These are phyloP conservation scores for Fistulifera solaris DNA, from an alignment of 108 stramenopile species.

Conservation along the genomic window DNA sequence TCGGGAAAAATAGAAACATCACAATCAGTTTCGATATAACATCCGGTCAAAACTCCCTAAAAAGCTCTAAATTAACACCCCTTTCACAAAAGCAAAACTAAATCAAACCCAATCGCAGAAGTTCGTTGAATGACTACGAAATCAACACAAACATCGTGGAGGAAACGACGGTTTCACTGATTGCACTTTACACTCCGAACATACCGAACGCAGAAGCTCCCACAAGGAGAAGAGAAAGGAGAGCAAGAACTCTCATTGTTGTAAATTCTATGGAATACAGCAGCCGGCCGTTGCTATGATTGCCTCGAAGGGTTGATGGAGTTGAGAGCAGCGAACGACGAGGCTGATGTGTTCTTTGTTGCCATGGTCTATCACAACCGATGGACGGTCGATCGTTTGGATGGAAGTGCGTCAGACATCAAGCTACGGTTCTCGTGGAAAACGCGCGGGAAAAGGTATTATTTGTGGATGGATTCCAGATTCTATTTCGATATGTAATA, in stretches of 20 bases:
- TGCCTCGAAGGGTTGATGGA: neutral
- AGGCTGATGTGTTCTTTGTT: conserved; percentile 1
- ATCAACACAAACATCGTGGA: no score
- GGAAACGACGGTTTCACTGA: no score
- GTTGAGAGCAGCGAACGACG: no score
- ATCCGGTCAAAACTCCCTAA: no score
- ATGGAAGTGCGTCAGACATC: conserved; percentile 25
- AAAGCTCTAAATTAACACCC: no score
- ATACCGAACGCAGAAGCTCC: conserved; percentile 73
- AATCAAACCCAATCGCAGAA: no score
- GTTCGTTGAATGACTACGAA: no score
- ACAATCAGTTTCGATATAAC: neutral
- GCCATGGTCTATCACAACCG: neutral
- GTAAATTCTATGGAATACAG: neutral
- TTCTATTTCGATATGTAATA: neutral
- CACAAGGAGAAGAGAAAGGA: conserved; percentile 46
- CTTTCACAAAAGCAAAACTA: no score
- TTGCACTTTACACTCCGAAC: no score
- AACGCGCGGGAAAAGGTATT: conserved; percentile 4
- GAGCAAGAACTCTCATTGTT: conserved; percentile 46
- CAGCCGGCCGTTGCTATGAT: neutral
- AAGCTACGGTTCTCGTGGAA: conserved; percentile 11
- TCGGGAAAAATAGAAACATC: neutral
- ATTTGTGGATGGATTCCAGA: neutral
- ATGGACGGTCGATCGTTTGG: neutral